Base-by-base conservation (phyloP, 257 asterid genomes). In the Hygrophila difformis region DNA sequence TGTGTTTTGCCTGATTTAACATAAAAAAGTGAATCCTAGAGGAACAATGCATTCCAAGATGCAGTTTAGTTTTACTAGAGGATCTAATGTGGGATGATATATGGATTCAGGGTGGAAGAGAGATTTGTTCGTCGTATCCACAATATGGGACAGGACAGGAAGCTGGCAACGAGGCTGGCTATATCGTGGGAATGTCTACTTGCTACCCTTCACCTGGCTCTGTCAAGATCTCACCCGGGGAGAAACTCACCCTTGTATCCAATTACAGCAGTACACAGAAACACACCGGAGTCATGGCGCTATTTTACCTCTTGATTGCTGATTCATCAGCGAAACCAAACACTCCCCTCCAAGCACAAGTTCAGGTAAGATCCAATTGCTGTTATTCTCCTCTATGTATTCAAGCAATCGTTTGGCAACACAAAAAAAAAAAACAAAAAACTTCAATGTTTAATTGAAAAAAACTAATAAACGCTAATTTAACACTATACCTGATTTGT, bases 191-290 rank as follows among this genome's bases (percentile, higher is more conserved):
- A 38, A 88, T 84, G 95, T 65, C 95, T 14, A 69, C 91, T 0
- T 88, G 95, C 46, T 84, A 88, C 57, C 94, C 97, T 43, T 58
- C 56, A 39, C 91, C 93, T 8, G 94, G 95, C 29, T 70, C 94
- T n/a, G 50, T 76, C 57, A 76, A 62, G 75, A 79, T 81, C 48
- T 66, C 66, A 14, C 46, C 65, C 0, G 86, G 94, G 8, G 92
- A 81, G 68, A 74, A 19, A 29, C 55, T 85, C 6, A 78, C 79
- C 19, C 46, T 85, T n/a, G 73, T 72, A 19, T 81, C 94, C 1
- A 76, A 78, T 44, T 85, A 85, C 49, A 78, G 69, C 58, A 63
- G 58, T 42, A 42, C 31, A 23, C 48, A 49, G 54, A 53, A 44
- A 24, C 96, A 72, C 47, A 66, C 79, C 0, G 96, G 94, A 57